A percentile compares a stretch with the other conserved stretches of the same genome.
These are phyloP conservation scores for Suillus weaverae DNA, from an alignment of 768 basidiomycete genomes.

Conservation along the genomic window DNA sequence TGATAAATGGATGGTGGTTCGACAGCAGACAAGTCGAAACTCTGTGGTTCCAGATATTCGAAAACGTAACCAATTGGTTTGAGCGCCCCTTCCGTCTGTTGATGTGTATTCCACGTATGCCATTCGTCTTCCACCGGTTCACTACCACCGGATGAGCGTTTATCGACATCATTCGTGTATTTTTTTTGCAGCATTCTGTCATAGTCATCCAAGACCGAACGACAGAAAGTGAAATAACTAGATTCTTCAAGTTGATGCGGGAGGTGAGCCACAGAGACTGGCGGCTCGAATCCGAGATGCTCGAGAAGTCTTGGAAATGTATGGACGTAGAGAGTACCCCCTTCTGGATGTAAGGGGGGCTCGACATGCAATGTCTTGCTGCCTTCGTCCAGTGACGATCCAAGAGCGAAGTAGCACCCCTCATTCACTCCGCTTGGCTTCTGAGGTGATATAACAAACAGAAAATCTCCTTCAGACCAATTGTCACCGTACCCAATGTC, in stretches of 20 bases:
- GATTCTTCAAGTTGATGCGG: no score
- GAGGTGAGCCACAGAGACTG: no score
- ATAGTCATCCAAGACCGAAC: neutral
- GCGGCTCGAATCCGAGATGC: no score
- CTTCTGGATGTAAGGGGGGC: neutral
- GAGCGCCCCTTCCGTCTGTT: neutral
- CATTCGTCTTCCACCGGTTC: conserved; percentile 1
- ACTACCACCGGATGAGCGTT: neutral
- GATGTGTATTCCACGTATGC: neutral
- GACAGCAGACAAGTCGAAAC: neutral
- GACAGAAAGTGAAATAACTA: conserved; percentile 9
- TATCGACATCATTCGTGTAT: neutral
- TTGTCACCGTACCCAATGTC: neutral
- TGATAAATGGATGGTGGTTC: neutral
- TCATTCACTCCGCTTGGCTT: neutral
- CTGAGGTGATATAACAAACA: neutral
- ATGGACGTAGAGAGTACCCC: neutral
- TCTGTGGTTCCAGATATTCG: conserved; percentile 3
- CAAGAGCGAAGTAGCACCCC: neutral
- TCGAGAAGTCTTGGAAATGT: conserved; percentile 4
- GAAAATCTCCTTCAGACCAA: neutral
- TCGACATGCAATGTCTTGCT: neutral
- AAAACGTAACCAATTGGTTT: neutral
- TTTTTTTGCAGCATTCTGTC: neutral
- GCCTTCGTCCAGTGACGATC: neutral